phyloP scores from a whole-genome alignment of 2,329 filamentous ascomycete genomes.

The Ceratocystis albifundus region DNA sequence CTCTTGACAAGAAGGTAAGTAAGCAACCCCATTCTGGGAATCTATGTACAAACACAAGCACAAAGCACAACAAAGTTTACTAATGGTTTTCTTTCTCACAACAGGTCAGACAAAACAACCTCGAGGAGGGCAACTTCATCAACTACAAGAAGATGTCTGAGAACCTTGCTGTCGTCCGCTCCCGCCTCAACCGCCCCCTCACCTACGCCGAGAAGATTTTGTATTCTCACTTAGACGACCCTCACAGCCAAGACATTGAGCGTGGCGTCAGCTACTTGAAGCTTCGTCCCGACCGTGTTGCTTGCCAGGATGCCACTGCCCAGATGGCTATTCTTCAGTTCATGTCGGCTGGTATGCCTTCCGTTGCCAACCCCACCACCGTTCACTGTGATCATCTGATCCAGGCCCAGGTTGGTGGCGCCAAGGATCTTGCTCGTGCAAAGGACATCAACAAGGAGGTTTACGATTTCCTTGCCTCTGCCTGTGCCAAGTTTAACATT shows the following conservation, averaged over 20 bases:
- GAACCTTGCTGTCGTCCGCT: slow-evolving; percentile 83
- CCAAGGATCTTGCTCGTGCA: slow-evolving; percentile 85
- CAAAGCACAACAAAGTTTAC: not conserved
- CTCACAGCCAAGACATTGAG: slow-evolving; percentile 90
- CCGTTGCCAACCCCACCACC: slow-evolving; percentile 84
- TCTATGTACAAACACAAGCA: not conserved
- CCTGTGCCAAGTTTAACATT: slow-evolving; percentile 99
- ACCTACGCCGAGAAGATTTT: slow-evolving; percentile 97
- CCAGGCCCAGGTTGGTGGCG: slow-evolving; percentile 86
- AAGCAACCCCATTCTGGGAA: not conserved
- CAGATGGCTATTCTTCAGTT: slow-evolving; percentile 99
- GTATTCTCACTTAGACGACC: slow-evolving; percentile 97
- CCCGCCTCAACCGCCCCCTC: slow-evolving; percentile 81
- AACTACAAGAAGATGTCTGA: slow-evolving; percentile 99
- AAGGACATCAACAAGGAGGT: slow-evolving; percentile 97
- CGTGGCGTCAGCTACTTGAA: slow-evolving; percentile 92
- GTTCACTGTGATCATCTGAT: slow-evolving; percentile 99
- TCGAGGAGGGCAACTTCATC: slow-evolving; percentile 93
- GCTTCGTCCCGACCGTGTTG: slow-evolving; percentile 91
- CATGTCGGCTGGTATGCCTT: slow-evolving; percentile 96
- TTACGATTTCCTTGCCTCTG: slow-evolving; percentile 88
- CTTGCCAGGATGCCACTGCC: slow-evolving; percentile 97
- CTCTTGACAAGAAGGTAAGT: slow-evolving; percentile 76
- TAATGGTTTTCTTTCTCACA: not conserved
- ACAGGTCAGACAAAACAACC: slow-evolving; percentile 85